Percentiles rank a stretch among this genome's conserved stretches.
These are phyloP conservation scores for Epichloe sylvatica DNA, from an alignment of 2,329 filamentous ascomycete genomes.

Conservation along the genomic window DNA sequence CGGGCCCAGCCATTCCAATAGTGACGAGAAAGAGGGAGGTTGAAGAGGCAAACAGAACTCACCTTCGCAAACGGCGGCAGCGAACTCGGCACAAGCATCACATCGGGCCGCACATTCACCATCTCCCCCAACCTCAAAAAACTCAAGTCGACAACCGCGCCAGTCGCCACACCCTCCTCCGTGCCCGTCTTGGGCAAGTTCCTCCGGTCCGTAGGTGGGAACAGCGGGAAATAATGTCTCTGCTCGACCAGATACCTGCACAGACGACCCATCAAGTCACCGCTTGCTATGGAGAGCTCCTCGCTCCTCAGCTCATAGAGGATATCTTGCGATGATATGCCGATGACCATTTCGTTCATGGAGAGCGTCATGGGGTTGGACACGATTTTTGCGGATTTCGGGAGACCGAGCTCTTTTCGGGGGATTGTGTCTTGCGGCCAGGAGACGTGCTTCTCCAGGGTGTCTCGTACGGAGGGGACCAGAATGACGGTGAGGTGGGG, in stretches of 20 bases:
- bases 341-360: slow-evolving; percentile 75
- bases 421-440: slow-evolving; percentile 58
- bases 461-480: slow-evolving; percentile 69
- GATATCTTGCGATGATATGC: slow-evolving; percentile 70
- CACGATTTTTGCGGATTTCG: slow-evolving; percentile 59
- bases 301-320: slow-evolving; percentile 69
- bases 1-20: background rate
- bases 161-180: slow-evolving; percentile 46
- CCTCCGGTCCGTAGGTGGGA: slow-evolving; percentile 61
- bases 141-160: slow-evolving; percentile 66
- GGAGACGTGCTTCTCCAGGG: slow-evolving; percentile 67
- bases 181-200: slow-evolving; percentile 52
- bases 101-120: slow-evolving; percentile 70
- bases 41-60: slow-evolving; percentile 14
- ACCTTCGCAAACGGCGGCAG: slow-evolving; percentile 83
- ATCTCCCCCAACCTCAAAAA: slow-evolving; percentile 82
- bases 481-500: slow-evolving; percentile 71
- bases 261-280: slow-evolving; percentile 54
- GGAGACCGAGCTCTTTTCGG: slow-evolving; percentile 61
- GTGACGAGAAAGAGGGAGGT: background rate
- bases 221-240: slow-evolving; percentile 79
- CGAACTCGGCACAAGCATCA: slow-evolving; percentile 69
- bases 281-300: slow-evolving; percentile 34
- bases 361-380: slow-evolving; percentile 84
- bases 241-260: slow-evolving; percentile 74